A percentile compares a stretch with the other conserved stretches of the same genome.
These are phyloP conservation scores for Trypanosoma platydactyli DNA, from an alignment of 208 protist genomes.

Conservation along the genomic window DNA sequence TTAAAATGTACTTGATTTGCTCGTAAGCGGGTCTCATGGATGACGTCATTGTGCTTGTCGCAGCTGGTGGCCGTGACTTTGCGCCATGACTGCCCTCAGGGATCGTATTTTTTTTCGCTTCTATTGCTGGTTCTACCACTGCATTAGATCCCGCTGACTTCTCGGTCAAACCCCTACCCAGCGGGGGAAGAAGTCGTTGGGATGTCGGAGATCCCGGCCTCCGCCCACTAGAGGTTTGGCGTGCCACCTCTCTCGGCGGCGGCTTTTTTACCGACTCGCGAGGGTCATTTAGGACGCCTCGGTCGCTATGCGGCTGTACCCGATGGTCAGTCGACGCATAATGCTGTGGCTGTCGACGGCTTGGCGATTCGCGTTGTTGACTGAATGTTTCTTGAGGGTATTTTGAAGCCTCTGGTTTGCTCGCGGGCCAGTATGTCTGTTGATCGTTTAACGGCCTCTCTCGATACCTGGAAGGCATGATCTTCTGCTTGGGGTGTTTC, in stretches of 20 bases:
- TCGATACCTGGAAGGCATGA: not conserved
- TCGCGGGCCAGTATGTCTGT: not conserved
- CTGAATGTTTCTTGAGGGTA: no score
- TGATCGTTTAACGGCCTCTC: not conserved
- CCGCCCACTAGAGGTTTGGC: not conserved
- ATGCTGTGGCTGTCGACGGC: not conserved
- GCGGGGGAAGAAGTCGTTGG: constrained; percentile 13
- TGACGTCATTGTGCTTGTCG: not conserved
- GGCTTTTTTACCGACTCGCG: not conserved
- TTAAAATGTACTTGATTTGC: constrained; percentile 29
- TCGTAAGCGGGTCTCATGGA: constrained; percentile 16
- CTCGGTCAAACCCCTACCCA: not conserved
- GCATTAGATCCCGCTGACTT: not conserved
- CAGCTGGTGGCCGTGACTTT: not conserved
- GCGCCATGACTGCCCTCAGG: not conserved
- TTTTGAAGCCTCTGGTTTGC: no score
- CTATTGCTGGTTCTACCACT: not conserved
- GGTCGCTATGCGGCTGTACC: not conserved
- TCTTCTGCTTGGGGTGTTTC: constrained; percentile 10
- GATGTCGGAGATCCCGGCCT: not conserved
- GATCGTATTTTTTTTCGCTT: not conserved
- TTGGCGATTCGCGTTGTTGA: not conserved
- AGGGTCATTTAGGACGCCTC: not conserved
- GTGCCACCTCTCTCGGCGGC: not conserved
- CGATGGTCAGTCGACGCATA: not conserved